A percentile compares a stretch with the other conserved stretches of the same genome.
Evolutionary conservation across 148 eudicot species (phyloP).

Genomic region (Vaccinium darrowii): DNA sequence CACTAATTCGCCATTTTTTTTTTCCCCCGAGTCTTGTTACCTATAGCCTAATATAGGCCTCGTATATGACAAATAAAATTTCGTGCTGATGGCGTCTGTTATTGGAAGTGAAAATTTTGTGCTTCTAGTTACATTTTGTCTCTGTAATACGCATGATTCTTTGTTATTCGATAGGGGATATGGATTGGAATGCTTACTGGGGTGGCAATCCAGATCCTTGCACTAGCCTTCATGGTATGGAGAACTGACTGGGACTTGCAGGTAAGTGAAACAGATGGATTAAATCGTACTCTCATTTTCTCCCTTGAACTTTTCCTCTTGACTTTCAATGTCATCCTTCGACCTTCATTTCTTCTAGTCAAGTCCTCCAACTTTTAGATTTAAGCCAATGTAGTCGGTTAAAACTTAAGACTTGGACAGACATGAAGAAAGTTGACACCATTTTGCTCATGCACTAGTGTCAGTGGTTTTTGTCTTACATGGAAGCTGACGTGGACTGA

Average conservation of each 20-base stretch:
- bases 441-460: not conserved
- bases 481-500: not conserved
- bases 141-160: not conserved
- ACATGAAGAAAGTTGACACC: not conserved
- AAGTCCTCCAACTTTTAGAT: not conserved
- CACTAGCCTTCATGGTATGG: conserved; percentile 53
- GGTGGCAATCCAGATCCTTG: conserved; percentile 42
- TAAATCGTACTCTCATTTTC: not conserved
- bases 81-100: not conserved
- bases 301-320: not conserved
- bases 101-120: not conserved
- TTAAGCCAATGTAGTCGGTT: not conserved
- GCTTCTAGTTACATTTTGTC: not conserved
- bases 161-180: conserved; percentile 33
- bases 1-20: not conserved
- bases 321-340: not conserved
- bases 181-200: conserved; percentile 80
- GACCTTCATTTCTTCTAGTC: not conserved
- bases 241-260: conserved; percentile 72
- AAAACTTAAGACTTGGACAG: not conserved
- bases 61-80: too few relatives aligned
- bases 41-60: not conserved
- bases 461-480: not conserved
- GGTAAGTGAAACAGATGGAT: conserved; percentile 34
- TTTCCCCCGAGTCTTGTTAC: not conserved